Conservation (phyloP, 371 early-diverging fungal species). For the Mucor velutinosus region DNA sequence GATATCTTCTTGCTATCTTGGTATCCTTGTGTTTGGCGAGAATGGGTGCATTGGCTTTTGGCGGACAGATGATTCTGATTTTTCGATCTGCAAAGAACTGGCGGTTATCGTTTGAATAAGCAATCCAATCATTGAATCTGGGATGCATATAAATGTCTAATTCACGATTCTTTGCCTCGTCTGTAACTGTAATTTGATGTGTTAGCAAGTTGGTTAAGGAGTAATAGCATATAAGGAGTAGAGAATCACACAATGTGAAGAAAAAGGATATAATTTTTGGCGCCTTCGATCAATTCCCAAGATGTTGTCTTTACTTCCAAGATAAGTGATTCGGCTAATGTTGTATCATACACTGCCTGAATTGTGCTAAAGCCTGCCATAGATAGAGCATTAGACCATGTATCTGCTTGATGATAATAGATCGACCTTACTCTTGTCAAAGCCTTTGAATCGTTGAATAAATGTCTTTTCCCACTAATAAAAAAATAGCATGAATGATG, state of each 20-base stretch:
- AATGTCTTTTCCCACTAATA: slow-evolving; percentile 28
- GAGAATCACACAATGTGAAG: neutral
- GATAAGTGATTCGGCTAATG: slow-evolving; percentile 2
- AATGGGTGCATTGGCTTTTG: slow-evolving; percentile 26
- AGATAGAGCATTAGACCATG: neutral
- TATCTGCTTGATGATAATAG: neutral
- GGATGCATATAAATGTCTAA: slow-evolving; percentile 33
- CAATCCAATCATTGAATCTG: slow-evolving; percentile 28
- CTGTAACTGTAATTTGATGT: slow-evolving; percentile 24
- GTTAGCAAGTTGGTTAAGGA: slow-evolving; percentile 4
- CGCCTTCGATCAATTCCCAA: slow-evolving; percentile 1
- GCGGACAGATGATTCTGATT: slow-evolving; percentile 30
- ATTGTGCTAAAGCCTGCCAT: slow-evolving; percentile 19
- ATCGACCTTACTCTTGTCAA: slow-evolving; percentile 11
- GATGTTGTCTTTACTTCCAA: slow-evolving; percentile 18
- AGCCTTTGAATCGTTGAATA: slow-evolving; percentile 22
- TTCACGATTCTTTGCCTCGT: slow-evolving; percentile 13
- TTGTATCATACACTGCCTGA: slow-evolving; percentile 24
- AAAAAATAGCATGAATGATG: neutral
- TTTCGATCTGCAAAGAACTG: slow-evolving; percentile 16
- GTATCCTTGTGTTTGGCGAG: slow-evolving; percentile 11
- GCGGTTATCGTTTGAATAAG: neutral
- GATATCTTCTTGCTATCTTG: slow-evolving; percentile 7
- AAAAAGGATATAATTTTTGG: slow-evolving; percentile 24
- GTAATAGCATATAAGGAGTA: neutral